Evolutionary conservation across 2,329 filamentous ascomycete genomes (phyloP).

Genomic region (Paecilomyces dactylethromorphus): DNA sequence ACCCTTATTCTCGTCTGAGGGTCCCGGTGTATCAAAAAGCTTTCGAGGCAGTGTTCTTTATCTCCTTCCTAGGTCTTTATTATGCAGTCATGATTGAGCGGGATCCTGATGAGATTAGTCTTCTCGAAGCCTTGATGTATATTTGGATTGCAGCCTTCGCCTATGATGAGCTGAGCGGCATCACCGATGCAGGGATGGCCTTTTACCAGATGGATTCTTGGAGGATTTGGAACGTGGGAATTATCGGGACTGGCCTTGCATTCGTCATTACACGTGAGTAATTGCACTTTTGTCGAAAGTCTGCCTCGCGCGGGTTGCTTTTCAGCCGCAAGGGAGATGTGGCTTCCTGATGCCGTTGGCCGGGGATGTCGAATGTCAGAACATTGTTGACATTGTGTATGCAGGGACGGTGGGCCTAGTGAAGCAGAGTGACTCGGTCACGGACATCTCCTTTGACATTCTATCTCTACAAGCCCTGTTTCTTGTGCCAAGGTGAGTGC

Average conservation of each 20-base stretch:
- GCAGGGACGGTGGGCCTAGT: constrained; percentile 62
- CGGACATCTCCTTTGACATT: constrained; percentile 80
- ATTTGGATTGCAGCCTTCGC: constrained; percentile 82
- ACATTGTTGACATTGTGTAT: neutral
- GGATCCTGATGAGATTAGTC: constrained; percentile 59
- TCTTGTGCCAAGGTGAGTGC: constrained; percentile 62
- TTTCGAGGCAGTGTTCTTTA: constrained; percentile 78
- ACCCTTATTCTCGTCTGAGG: constrained; percentile 68
- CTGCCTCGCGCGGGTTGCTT: constrained; percentile 13
- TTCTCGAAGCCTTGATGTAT: constrained; percentile 67
- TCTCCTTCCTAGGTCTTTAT: constrained; percentile 69
- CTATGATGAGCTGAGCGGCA: constrained; percentile 81
- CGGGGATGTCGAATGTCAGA: neutral
- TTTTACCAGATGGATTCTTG: constrained; percentile 82
- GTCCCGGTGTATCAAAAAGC: constrained; percentile 80
- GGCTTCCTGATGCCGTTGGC: neutral
- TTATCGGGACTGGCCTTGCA: constrained; percentile 64
- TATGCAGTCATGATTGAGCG: constrained; percentile 78
- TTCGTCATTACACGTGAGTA: constrained; percentile 67
- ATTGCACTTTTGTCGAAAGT: constrained; percentile 5
- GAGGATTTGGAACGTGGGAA: constrained; percentile 67
- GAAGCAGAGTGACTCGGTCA: constrained; percentile 54
- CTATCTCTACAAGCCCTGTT: constrained; percentile 82
- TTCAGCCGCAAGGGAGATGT: constrained; percentile 1
- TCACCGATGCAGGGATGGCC: constrained; percentile 75